A percentile compares a stretch with the other conserved stretches of the same genome.
Conservation (phyloP, 2,329 filamentous ascomycete genomes). For the Arthrobotrys musiformis region DNA sequence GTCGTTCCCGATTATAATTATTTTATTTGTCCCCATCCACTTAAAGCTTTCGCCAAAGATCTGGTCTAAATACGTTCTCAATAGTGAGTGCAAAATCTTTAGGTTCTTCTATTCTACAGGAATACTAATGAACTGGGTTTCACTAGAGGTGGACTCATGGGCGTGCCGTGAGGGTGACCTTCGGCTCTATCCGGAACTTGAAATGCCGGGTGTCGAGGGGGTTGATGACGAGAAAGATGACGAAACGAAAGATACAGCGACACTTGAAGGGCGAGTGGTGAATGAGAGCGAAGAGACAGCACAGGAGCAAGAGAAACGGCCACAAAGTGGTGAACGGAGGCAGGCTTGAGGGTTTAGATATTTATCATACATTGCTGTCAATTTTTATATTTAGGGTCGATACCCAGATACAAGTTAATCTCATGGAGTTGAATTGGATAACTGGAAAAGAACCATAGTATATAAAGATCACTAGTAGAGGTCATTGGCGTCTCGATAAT, state of each 20-base stretch:
- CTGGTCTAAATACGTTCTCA: slow-evolving; percentile 70
- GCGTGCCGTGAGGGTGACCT: slow-evolving; percentile 58
- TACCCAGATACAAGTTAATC: neutral
- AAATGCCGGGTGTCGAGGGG: slow-evolving; percentile 6
- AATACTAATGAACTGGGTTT: neutral
- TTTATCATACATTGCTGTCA: neutral
- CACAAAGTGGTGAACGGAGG: neutral
- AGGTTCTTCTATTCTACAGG: neutral
- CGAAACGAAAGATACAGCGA: neutral
- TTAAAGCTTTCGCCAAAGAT: slow-evolving; percentile 71
- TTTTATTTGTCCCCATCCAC: slow-evolving; percentile 72
- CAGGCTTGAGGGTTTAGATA: neutral
- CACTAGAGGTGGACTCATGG: slow-evolving; percentile 64
- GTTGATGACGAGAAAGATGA: slow-evolving; percentile 12
- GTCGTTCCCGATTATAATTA: slow-evolving; percentile 73
- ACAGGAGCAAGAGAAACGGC: neutral
- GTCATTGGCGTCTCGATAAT: neutral
- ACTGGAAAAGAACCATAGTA: neutral
- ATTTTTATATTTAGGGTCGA: neutral
- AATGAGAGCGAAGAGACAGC: slow-evolving; percentile 13
- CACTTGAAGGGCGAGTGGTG: neutral
- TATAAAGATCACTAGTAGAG: neutral
- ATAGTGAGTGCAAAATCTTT: slow-evolving; percentile 43
- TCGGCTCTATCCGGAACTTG: slow-evolving; percentile 51
- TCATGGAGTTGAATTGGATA: neutral